Evolutionary conservation across 495 filamentous ascomycete genomes (phyloP).

Genomic region (Neurospora sp.): DNA sequence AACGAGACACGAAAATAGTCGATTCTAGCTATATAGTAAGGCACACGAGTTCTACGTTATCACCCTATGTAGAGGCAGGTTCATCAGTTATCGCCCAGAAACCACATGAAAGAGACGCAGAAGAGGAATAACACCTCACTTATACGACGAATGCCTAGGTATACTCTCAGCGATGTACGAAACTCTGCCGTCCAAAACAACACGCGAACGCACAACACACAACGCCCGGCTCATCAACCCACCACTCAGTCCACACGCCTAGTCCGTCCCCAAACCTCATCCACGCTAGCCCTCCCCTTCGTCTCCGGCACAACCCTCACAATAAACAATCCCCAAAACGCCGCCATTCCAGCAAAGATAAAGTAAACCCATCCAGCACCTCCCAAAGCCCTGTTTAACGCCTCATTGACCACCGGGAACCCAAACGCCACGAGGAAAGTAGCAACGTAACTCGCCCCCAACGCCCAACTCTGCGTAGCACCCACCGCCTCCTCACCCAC

Average conservation of each 20-base stretch:
- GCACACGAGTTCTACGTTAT: no score
- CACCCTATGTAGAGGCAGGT: background rate
- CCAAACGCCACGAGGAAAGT: slow-evolving; percentile 90
- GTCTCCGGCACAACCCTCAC: slow-evolving; percentile 70
- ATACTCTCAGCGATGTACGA: background rate
- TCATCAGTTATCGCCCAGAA: background rate
- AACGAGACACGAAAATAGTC: no score
- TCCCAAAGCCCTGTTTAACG: slow-evolving; percentile 45
- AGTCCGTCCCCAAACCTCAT: slow-evolving; percentile 80
- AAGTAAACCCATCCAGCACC: slow-evolving; percentile 79
- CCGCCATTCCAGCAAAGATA: slow-evolving; percentile 68
- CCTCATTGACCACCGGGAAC: slow-evolving; percentile 75
- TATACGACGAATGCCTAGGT: background rate
- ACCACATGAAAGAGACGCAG: background rate
- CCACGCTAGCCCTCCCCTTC: slow-evolving; percentile 63
- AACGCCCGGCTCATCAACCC: background rate
- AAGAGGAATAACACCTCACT: background rate
- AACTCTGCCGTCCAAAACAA: background rate
- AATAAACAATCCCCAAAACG: slow-evolving; percentile 56
- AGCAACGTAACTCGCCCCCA: slow-evolving; percentile 81
- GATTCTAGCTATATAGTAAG: no score
- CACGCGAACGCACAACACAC: background rate
- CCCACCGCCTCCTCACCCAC: slow-evolving; percentile 84
- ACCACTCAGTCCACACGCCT: slow-evolving; percentile 37
- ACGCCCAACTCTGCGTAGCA: slow-evolving; percentile 71